A percentile compares a stretch with the other conserved stretches of the same genome.
These are phyloP conservation scores for Aureobasidium sp. DNA, from an alignment of 2,329 filamentous ascomycete species.

Conservation along the genomic window DNA sequence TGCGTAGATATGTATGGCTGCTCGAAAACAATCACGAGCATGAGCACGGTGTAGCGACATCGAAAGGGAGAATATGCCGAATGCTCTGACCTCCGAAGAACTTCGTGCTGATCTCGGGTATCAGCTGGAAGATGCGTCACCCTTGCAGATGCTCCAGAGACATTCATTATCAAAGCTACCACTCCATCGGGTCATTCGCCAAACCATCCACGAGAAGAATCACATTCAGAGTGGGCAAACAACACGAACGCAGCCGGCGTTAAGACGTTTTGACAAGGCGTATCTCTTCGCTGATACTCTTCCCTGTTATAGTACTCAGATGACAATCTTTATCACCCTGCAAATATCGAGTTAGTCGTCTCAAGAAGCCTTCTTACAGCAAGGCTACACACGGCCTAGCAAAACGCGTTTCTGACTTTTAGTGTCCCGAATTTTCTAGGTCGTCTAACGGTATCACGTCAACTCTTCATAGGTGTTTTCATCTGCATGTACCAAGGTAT, in stretches of 20 bases:
- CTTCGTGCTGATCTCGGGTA: background rate
- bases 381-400: background rate
- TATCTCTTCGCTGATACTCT: background rate
- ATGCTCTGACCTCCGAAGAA: background rate
- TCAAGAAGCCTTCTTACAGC: background rate
- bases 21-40: no score
- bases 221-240: background rate
- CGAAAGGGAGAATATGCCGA: background rate
- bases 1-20: background rate
- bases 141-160: background rate
- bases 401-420: constrained; percentile 6
- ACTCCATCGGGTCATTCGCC: background rate
- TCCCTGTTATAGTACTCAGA: background rate
- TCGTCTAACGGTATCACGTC: background rate
- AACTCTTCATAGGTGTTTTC: no score
- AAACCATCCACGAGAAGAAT: background rate
- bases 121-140: background rate
- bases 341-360: background rate
- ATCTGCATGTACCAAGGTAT: background rate
- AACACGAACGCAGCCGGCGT: background rate
- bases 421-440: constrained; percentile 4
- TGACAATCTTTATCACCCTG: background rate
- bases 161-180: background rate
- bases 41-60: background rate
- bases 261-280: background rate